Evolutionary conservation across 1,284 basidiomycete genomes (phyloP).

Genomic region (Porogramme epimiltina): DNA sequence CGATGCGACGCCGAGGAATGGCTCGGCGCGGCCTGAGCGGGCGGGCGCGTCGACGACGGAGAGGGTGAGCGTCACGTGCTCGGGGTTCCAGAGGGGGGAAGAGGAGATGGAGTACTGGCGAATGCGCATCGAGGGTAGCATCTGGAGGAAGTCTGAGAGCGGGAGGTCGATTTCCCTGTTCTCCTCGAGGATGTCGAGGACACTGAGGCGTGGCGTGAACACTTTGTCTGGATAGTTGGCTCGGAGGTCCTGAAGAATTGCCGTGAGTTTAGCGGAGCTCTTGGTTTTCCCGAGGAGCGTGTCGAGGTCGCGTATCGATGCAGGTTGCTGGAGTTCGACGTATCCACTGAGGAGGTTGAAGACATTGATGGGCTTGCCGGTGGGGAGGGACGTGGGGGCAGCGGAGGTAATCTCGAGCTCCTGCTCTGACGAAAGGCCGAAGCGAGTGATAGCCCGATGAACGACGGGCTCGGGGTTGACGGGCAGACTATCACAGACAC

Average conservation of each 20-base stretch:
- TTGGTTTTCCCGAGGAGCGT: constrained; percentile 24
- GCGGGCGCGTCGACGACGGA: constrained; percentile 43
- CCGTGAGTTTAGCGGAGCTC: constrained; percentile 16
- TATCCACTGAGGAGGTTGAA: constrained; percentile 45
- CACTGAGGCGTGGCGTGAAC: constrained; percentile 40
- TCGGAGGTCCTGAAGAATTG: constrained; percentile 30
- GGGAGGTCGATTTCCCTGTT: constrained; percentile 40
- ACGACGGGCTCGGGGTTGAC: constrained; percentile 43
- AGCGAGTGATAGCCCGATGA: constrained; percentile 40
- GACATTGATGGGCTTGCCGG: constrained; percentile 38
- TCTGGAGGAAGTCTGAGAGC: constrained; percentile 40
- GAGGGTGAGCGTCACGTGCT: constrained; percentile 46
- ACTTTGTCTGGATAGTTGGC: constrained; percentile 39
- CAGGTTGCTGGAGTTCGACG: constrained; percentile 50
- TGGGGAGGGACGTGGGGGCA: constrained; percentile 44
- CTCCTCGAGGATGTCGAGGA: constrained; percentile 49
- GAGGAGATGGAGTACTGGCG: constrained; percentile 57
- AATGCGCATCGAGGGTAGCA: constrained; percentile 51
- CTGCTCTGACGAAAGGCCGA: constrained; percentile 45
- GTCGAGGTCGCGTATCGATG: constrained; percentile 42
- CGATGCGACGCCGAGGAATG: constrained; percentile 51
- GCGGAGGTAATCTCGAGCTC: constrained; percentile 42
- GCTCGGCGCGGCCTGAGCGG: constrained; percentile 32
- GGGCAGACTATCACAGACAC: constrained; percentile 34
- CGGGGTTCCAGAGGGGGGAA: constrained; percentile 47